Evolutionary conservation across 257 asterid species (phyloP), one percentile per base, ranked within the genome.

Genomic region (Craterostigma plantagineum): DNA sequence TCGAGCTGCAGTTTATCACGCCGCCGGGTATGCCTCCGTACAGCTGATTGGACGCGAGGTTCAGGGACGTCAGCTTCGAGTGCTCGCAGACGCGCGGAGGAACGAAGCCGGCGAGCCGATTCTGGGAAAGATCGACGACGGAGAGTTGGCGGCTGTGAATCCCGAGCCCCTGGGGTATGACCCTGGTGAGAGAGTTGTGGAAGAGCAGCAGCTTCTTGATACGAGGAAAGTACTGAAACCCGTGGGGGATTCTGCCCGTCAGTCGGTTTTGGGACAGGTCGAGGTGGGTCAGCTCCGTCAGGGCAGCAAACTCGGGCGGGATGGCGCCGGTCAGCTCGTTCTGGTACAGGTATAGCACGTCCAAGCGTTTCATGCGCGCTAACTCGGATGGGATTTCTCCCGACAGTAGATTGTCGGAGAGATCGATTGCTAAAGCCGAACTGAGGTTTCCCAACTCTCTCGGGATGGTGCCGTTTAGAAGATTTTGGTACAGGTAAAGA

Each of bases 161-260:
- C 12, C 96, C 96, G 8, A 85, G 78, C 11, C 64, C 48, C 30
- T 65, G 91, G 43, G 96, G 94, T 50, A 85, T 77, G 39, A 55
- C 45, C n/a, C 96, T 94, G 30, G 48, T 77, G 55, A 85, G 58
- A 38, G 63, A 43, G 46, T 85, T 85, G 39, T 71, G 67, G 38
- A 77, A 85, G 38, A 85, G 92, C 71, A 70, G 91, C 9, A 85
- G 60, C 61, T 77, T 82, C 38, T 37, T 35, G 70, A 85, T 64
- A 14, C 56, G 44, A n/a, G 72, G 51, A 35, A 70, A 79, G 55
- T 77, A 69, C 49, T 81, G 92, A 60, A 85, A 71, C 0, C 92
- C 93, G 35, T 40, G 55, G 1, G 96, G 96, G 51, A 85, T 85
- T 17, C 90, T 79, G 16, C 96, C 96, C 1, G 79, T 81, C 46